Evolutionary conservation across 352 stramenopile genomes (phyloP), one percentile per base, ranked within the genome.

Genomic region (Phytopythium sindhum): DNA sequence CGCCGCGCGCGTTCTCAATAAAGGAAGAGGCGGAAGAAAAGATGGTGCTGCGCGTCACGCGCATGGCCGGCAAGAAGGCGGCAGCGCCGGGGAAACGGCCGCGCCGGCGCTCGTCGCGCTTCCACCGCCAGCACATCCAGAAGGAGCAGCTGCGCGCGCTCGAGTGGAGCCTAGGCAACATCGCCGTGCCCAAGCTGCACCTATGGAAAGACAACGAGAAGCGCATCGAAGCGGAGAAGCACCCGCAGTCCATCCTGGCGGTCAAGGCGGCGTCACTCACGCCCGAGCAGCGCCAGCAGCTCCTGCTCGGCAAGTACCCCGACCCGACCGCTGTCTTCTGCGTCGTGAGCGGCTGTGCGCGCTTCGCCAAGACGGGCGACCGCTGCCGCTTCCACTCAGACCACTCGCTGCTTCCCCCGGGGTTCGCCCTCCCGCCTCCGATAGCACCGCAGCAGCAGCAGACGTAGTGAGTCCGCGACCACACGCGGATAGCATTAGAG

Each of bases 131-230:
- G 51, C 69, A 72, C 37, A 65, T 70, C 19, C 65, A 74, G 42
- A 80, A 78, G 29, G 84, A 92, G 61, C 67, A 80, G 52, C 65
- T 75, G 62, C 68, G 70, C 29, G 84, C 81, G 52, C 57, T 75
- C 17, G 84, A 92, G 60, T 90, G 78, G 74, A 92, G 81, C 63
- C 58, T 86, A 21, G 83, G 83, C 55, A 90, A 90, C 44, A 66
- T 88, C 59, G 62, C 74, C 0, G 24, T 73, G 47, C 68, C 81
- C 50, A 74, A 80, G 47, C 65, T 72, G 65, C 75, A 79, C 53
- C 70, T 92, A 21, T 92, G 84, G 84, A 72, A 68, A 60, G 80
- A 89, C 35, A 92, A 90, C 52, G 54, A 63, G 21, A 73, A 76
- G 51, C 77, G 79, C 4, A 35, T 78, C n/a, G 67, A 83, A 31